Conservation (phyloP, 2,329 filamentous ascomycete genomes). For the Cordyceps cicadae region DNA sequence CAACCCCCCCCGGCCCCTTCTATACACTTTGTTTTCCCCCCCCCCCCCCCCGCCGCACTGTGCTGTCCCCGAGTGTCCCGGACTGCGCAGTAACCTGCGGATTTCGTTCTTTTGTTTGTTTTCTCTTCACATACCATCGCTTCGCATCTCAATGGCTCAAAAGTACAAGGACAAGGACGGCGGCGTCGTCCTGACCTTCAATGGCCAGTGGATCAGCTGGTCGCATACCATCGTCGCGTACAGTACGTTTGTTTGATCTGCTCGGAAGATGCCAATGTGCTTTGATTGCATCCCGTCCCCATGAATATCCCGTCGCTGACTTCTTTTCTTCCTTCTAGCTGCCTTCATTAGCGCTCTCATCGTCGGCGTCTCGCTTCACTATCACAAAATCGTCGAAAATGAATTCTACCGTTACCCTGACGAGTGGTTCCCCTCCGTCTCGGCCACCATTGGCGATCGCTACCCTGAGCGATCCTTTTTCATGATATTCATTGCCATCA, state of each 20-base stretch:
- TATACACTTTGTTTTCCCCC: no score
- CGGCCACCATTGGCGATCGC: constrained; percentile 91
- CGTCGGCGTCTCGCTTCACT: constrained; percentile 76
- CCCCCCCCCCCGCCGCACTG: background rate
- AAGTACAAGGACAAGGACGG: constrained; percentile 59
- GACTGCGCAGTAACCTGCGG: constrained; percentile 1
- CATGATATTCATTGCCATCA: constrained; percentile 94
- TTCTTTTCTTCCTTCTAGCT: constrained; percentile 34
- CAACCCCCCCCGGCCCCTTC: no score
- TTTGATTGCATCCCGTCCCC: background rate
- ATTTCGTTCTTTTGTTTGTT: constrained; percentile 6
- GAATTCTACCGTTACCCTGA: constrained; percentile 90
- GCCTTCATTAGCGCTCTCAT: constrained; percentile 82
- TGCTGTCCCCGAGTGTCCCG: constrained; percentile 3
- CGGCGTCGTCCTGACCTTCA: constrained; percentile 56
- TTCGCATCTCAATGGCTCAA: constrained; percentile 29
- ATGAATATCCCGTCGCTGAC: background rate
- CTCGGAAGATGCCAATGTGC: background rate
- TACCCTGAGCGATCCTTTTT: constrained; percentile 97
- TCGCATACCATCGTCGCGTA: constrained; percentile 79
- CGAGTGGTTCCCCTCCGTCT: constrained; percentile 96
- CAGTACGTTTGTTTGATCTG: constrained; percentile 43
- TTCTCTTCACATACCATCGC: no score
- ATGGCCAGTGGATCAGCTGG: constrained; percentile 86
- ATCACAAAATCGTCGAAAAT: constrained; percentile 95